Evolutionary conservation across 768 basidiomycete genomes (phyloP).

Genomic region (Lentinula sp.): DNA sequence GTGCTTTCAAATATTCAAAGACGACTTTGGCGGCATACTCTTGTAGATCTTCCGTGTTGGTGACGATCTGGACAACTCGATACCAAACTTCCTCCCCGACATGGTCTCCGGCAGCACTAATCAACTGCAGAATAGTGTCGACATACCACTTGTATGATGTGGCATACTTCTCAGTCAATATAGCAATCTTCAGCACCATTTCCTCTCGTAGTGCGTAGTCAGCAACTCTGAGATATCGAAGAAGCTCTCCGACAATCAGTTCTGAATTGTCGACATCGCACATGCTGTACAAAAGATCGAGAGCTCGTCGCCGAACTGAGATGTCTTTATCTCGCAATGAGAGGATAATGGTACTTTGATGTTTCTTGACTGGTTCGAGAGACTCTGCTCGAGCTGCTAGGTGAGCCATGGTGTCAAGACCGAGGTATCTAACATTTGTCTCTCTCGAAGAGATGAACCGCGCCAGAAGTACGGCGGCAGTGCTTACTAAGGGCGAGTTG

Average conservation of each 20-base stretch:
- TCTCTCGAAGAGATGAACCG: conserved; percentile 97
- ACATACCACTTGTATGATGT: conserved; percentile 99
- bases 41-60: conserved; percentile 96
- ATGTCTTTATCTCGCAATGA: conserved; percentile 97
- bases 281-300: conserved; percentile 98
- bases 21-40: conserved; percentile 92
- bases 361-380: conserved; percentile 87
- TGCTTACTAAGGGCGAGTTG: conserved; percentile 80
- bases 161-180: conserved; percentile 98
- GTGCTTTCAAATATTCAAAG: conserved; percentile 81
- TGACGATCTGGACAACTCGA: conserved; percentile 96
- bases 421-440: conserved; percentile 96
- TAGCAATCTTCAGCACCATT: conserved; percentile 98
- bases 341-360: conserved; percentile 92
- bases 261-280: conserved; percentile 98
- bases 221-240: conserved; percentile 91
- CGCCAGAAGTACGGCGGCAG: conserved; percentile 86
- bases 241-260: conserved; percentile 89
- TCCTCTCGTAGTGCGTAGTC: conserved; percentile 96
- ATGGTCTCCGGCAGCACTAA: conserved; percentile 95
- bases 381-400: conserved; percentile 91
- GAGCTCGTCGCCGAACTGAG: conserved; percentile 86
- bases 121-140: conserved; percentile 93
- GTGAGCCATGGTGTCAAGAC: conserved; percentile 97
- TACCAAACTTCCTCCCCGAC: conserved; percentile 99